Conservation (phyloP, 164 flowering plant genomes). For the Saururus chinensis region DNA sequence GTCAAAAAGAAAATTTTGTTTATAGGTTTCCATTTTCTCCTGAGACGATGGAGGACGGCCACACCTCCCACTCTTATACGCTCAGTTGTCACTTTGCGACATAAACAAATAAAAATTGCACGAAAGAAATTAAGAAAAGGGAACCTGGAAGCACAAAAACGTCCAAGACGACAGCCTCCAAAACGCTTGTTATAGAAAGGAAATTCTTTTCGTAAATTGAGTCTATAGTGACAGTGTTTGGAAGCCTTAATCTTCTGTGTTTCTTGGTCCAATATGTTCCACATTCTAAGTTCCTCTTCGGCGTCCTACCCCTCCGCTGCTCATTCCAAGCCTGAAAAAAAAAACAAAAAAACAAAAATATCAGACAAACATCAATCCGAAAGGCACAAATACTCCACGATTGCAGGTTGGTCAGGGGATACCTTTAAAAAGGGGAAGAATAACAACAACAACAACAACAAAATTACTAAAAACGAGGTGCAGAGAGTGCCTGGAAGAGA, state of each 20-base stretch:
- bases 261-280: conserved; percentile 43
- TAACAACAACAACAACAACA: not conserved
- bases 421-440: not conserved
- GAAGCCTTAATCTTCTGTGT: conserved; percentile 53
- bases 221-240: conserved; percentile 65
- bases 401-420: no score
- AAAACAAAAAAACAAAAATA: not conserved
- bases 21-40: no score
- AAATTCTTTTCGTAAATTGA: conserved; percentile 79
- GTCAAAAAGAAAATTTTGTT: no score
- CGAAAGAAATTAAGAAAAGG: not conserved
- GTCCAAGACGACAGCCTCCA: conserved; percentile 72
- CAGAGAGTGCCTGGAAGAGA: conserved; percentile 53
- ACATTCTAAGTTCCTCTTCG: conserved; percentile 44
- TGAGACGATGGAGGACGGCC: no score
- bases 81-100: no score
- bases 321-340: conserved; percentile 69
- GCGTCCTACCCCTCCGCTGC: conserved; percentile 38
- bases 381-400: no score
- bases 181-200: conserved; percentile 51
- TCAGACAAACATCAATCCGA: not conserved
- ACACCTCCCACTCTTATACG: no score
- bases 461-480: not conserved
- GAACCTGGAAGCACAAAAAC: conserved; percentile 75
- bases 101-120: no score